phyloP scores from a whole-genome alignment of 2,329 filamentous ascomycete species.

The Byssoonygena ceratinophila region DNA sequence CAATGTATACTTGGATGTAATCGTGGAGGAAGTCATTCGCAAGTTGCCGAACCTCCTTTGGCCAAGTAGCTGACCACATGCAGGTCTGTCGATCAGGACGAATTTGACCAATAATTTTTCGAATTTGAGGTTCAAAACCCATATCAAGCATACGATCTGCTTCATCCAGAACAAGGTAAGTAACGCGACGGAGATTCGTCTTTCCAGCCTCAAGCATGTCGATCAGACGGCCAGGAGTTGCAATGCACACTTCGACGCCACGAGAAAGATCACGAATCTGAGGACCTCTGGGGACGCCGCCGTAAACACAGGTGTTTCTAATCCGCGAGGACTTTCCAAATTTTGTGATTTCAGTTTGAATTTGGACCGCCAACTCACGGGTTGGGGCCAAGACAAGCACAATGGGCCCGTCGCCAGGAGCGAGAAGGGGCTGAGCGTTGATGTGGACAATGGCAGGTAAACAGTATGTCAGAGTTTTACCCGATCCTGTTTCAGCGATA shows the following conservation, averaged over 20 bases:
- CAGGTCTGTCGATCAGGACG: conserved; percentile 96
- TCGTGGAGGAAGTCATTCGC: conserved; percentile 84
- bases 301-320: conserved; percentile 97
- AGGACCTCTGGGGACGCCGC: conserved; percentile 93
- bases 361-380: conserved; percentile 95
- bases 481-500: conserved; percentile 97
- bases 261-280: conserved; percentile 91
- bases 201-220: conserved; percentile 97
- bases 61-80: conserved; percentile 99
- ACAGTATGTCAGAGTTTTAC: conserved; percentile 98
- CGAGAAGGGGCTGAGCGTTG: conserved; percentile 93
- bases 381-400: conserved; percentile 93
- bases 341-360: conserved; percentile 96
- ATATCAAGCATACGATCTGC: conserved; percentile 99
- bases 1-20: conserved; percentile 98
- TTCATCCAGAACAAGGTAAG: conserved; percentile 96
- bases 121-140: conserved; percentile 99
- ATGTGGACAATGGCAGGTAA: conserved; percentile 98
- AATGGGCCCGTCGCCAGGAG: conserved; percentile 90
- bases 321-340: conserved; percentile 97
- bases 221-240: conserved; percentile 92
- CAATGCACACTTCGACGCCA: conserved; percentile 97
- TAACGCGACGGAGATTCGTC: conserved; percentile 95
- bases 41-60: conserved; percentile 91
- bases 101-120: conserved; percentile 97